Conservation (phyloP, 352 stramenopile species). For the Achlya hypogyna region DNA sequence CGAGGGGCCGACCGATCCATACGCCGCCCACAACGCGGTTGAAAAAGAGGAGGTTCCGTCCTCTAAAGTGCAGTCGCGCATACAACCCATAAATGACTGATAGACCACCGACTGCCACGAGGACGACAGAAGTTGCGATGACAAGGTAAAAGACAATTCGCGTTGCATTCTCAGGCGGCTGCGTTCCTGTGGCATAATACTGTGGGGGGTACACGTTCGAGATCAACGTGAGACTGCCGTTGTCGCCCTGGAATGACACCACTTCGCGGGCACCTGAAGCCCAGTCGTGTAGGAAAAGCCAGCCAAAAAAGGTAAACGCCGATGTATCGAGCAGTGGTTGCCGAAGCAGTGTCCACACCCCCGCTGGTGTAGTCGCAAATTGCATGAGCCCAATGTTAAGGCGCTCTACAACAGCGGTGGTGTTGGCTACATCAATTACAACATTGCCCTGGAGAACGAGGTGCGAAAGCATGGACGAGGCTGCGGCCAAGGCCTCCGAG, state of each 20-base stretch:
- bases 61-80: background rate
- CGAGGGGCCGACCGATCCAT: slow-evolving; percentile 6
- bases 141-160: background rate
- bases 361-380: background rate
- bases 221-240: background rate
- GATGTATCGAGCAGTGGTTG: background rate
- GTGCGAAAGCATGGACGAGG: background rate
- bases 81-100: background rate
- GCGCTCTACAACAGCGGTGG: background rate
- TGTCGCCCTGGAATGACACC: background rate
- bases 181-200: background rate
- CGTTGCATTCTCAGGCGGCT: background rate
- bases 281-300: slow-evolving; percentile 6
- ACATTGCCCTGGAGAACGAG: background rate
- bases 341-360: background rate
- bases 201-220: background rate
- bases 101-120: background rate
- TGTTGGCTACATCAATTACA: background rate
- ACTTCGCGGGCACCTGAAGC: slow-evolving; percentile 9
- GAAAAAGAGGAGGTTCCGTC: slow-evolving; percentile 1
- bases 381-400: background rate
- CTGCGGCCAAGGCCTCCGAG: too few species aligned
- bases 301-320: background rate
- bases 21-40: background rate
- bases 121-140: background rate